These are phyloP conservation scores for Fusarium foetens DNA, from an alignment of 2,329 filamentous ascomycete species.

Conservation along the genomic window DNA sequence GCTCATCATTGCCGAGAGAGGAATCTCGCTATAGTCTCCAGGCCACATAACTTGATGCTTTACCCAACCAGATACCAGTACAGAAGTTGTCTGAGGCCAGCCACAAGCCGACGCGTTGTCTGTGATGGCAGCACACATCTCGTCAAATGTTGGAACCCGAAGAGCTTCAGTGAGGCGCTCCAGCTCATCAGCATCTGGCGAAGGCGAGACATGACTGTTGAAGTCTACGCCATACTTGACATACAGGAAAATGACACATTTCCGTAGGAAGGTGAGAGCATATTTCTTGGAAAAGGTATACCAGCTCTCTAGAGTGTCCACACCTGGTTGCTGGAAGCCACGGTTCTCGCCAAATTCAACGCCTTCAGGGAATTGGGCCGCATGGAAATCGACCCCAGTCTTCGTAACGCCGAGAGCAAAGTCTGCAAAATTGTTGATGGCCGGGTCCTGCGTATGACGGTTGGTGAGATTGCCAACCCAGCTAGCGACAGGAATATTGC, in stretches of 20 bases:
- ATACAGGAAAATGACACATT: slow-evolving; percentile 83
- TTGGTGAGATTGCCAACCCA: slow-evolving; percentile 61
- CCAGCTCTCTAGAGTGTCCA: slow-evolving; percentile 64
- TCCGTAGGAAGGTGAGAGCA: slow-evolving; percentile 89
- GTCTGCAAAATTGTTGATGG: slow-evolving; percentile 64
- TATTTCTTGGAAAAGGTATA: slow-evolving; percentile 79
- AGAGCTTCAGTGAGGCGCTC: slow-evolving; percentile 82
- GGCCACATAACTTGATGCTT: slow-evolving; percentile 65
- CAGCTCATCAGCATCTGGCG: slow-evolving; percentile 78
- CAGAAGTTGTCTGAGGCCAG: slow-evolving; percentile 59
- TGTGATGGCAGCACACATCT: slow-evolving; percentile 74
- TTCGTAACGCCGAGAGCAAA: slow-evolving; percentile 63
- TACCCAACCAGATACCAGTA: slow-evolving; percentile 76
- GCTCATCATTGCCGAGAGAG: slow-evolving; percentile 63
- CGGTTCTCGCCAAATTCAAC: slow-evolving; percentile 51
- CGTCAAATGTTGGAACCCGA: slow-evolving; percentile 79
- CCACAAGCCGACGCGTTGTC: slow-evolving; percentile 56
- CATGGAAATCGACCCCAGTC: slow-evolving; percentile 55
- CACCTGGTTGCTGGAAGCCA: slow-evolving; percentile 65
- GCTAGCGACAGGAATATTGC: slow-evolving; percentile 61
- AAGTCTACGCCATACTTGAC: slow-evolving; percentile 91
- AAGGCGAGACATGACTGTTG: slow-evolving; percentile 71
- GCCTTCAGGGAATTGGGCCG: slow-evolving; percentile 43
- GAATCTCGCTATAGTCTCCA: slow-evolving; percentile 44
- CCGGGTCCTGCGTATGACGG: slow-evolving; percentile 56